Base-by-base conservation (phyloP, 2,329 filamentous ascomycete genomes). In the Trichoderma sp. region DNA sequence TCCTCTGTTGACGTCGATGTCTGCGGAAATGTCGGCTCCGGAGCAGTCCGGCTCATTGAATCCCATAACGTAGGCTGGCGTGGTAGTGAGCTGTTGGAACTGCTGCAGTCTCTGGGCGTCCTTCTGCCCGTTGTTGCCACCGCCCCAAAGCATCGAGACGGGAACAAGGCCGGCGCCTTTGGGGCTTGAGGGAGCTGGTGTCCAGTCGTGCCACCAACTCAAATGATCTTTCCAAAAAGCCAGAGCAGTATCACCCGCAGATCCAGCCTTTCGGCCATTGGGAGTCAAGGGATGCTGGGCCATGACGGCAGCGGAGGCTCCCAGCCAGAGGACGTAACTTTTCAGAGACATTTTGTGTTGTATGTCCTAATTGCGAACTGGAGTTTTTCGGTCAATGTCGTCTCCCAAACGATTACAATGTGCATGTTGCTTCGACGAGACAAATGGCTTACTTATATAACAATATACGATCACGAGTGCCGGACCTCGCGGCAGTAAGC, bases 1-100 rank as follows among this genome's bases (percentile, higher is more conserved):
- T 45, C 88, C 88, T 3, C 85, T 81, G 45, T 59, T 56, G 4
- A 78, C 77, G 18, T 63, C 60, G 14, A 78, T 76, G 64, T 77
- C 29, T 9, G 77, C 77, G 14, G 77, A 78, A n/a, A 75, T 18
- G 60, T 76, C 75, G 8, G 67, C 67, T 11, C 71, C 77, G 2
- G 59, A 45, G 72, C 77, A 77, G 53, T 78, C 77, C 3, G 77
- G 77, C 35, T 78, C 75, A 35, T 78, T 76, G 75, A 72, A 74
- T 2, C 76, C 77, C 56, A 78, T 66, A 60, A 77, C 64, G 50
- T 77, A 77, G 24, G 63, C 41, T 4, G 76, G 76, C 29, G 75
- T 76, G 2, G 75, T 31, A 27, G 18, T 33, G 16, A 78, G 63
- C 11, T 76, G 65, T 14, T 67, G 33, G 16, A 78, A 78, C 35